These are phyloP conservation scores for Cenchrus fungigraminus DNA, from an alignment of 176 grass and related monocot species.

Conservation along the genomic window DNA sequence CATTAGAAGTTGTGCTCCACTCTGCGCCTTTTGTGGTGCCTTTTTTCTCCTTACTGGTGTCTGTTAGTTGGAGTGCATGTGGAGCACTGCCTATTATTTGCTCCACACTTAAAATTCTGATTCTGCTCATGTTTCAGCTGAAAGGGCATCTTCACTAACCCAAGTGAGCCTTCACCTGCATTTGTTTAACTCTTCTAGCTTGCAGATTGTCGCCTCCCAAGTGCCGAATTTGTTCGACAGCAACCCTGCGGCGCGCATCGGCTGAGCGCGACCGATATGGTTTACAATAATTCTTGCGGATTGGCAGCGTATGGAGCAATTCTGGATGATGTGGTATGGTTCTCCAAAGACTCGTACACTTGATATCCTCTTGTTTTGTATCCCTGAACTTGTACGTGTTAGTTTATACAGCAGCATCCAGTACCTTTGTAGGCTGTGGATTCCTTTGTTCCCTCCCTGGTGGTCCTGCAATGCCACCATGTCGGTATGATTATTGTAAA, in stretches of 20 bases:
- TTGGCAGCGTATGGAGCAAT: slow-evolving; percentile 38
- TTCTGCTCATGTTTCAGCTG: slow-evolving; percentile 36
- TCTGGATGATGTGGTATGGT: slow-evolving; percentile 33
- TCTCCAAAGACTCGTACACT: slow-evolving; percentile 24
- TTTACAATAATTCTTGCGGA: slow-evolving; percentile 25
- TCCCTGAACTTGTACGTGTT: slow-evolving; percentile 15
- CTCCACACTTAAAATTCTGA: slow-evolving; percentile 42
- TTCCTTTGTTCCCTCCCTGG: slow-evolving; percentile 49
- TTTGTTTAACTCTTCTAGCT: slow-evolving; percentile 41
- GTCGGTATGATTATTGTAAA: slow-evolving; percentile 35
- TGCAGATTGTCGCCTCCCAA: slow-evolving; percentile 37
- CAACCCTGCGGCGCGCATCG: neutral
- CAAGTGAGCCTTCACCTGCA: slow-evolving; percentile 36
- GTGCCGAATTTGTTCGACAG: slow-evolving; percentile 33
- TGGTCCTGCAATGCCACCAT: slow-evolving; percentile 48
- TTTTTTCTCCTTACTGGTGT: slow-evolving; percentile 42
- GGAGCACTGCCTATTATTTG: slow-evolving; percentile 44
- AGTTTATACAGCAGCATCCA: slow-evolving; percentile 45
- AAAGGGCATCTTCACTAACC: slow-evolving; percentile 43
- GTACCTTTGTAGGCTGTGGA: slow-evolving; percentile 48
- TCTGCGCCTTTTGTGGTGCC: slow-evolving; percentile 29
- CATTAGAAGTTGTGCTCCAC: slow-evolving; percentile 66
- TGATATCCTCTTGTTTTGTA: slow-evolving; percentile 42
- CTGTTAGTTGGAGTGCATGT: slow-evolving; percentile 56
- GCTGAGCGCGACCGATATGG: slow-evolving; percentile 33